Evolutionary conservation across 352 stramenopile species (phyloP).

Genomic region (Blastocystis sp.): DNA sequence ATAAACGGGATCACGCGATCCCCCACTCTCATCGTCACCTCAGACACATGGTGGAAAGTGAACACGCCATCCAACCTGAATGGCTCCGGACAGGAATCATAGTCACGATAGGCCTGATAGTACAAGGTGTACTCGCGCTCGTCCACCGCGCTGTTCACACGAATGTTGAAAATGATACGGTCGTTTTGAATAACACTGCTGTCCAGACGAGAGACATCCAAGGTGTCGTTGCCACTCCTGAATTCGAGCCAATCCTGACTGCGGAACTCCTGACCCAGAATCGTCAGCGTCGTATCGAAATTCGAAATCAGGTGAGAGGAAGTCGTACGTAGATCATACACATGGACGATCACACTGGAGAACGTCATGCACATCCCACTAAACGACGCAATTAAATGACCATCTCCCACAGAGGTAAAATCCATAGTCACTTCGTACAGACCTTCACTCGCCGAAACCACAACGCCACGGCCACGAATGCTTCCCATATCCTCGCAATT

Average conservation of each 20-base stretch:
- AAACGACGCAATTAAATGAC: constrained; percentile 4
- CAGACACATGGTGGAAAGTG: neutral
- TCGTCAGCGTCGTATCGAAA: neutral
- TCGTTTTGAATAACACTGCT: neutral
- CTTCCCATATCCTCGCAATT: neutral
- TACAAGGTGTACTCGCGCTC: constrained; percentile 24
- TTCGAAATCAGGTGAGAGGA: neutral
- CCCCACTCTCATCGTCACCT: neutral
- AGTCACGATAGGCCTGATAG: neutral
- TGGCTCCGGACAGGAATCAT: neutral
- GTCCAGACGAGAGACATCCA: neutral
- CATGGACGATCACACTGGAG: neutral
- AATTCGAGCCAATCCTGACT: neutral
- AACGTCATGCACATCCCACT: neutral
- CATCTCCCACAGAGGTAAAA: neutral
- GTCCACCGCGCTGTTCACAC: neutral
- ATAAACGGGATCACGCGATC: neutral
- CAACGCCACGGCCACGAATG: neutral
- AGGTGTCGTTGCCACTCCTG: neutral
- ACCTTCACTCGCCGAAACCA: neutral
- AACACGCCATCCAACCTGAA: neutral
- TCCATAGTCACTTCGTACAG: neutral
- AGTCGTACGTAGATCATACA: neutral
- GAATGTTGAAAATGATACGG: constrained; percentile 23
- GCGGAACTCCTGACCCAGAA: neutral